phyloP scores from a whole-genome alignment of 2,329 filamentous ascomycete species.

The Talaromyces atroroseus region DNA sequence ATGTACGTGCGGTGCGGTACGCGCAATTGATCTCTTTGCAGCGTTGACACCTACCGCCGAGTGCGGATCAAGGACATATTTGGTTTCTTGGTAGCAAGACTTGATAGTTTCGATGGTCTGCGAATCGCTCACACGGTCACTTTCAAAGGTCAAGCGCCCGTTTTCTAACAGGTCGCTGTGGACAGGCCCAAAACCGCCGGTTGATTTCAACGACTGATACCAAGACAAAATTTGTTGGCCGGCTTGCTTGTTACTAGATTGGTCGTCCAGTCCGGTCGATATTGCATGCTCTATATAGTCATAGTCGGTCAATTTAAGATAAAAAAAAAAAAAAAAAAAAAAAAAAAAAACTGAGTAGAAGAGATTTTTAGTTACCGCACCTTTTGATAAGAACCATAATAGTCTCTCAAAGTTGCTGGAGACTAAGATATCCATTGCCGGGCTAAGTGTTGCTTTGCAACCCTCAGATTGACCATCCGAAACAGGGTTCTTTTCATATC shows the following conservation, averaged over 20 bases:
- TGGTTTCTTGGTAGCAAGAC: constrained; percentile 1
- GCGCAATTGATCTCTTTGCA: constrained; percentile 61
- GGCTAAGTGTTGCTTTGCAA: constrained; percentile 77
- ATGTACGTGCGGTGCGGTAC: constrained; percentile 44
- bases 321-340: too few relatives aligned
- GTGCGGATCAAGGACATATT: constrained; percentile 88
- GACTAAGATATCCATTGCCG: constrained; percentile 96
- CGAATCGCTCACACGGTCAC: constrained; percentile 61
- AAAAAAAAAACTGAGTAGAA: neutral
- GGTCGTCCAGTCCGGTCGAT: constrained; percentile 61
- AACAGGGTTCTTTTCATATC: constrained; percentile 78
- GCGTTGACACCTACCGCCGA: constrained; percentile 81
- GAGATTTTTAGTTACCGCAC: neutral
- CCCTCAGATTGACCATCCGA: constrained; percentile 29
- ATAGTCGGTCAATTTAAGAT: neutral
- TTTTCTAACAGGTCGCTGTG: constrained; percentile 64
- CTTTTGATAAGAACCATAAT: constrained; percentile 69
- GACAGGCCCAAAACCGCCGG: constrained; percentile 72
- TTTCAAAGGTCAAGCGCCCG: constrained; percentile 72
- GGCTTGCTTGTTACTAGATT: constrained; percentile 39
- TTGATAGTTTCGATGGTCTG: constrained; percentile 64
- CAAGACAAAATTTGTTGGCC: constrained; percentile 58
- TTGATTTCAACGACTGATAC: constrained; percentile 73
- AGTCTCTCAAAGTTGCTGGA: constrained; percentile 95
- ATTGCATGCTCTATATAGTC: constrained; percentile 27